phyloP scores from a whole-genome alignment of 305 asterid genomes.

The Fraxinus nigra region DNA sequence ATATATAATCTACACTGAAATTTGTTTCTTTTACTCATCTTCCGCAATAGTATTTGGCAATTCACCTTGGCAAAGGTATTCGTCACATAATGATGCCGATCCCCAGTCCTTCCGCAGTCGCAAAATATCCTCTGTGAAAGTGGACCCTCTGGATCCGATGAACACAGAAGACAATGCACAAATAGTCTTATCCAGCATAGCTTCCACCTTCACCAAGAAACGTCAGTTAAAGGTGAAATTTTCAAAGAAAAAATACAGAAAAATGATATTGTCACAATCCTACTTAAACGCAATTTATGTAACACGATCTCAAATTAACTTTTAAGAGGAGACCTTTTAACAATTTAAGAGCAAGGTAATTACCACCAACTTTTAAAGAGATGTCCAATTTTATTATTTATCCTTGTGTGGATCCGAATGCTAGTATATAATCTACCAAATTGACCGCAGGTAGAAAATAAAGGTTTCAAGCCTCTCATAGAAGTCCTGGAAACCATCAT shows the following conservation, averaged over 20 bases:
- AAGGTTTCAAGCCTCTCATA: background rate
- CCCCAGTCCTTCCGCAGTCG: constrained; percentile 53
- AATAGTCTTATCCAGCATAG: constrained; percentile 57
- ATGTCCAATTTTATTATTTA: background rate
- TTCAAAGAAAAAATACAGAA: background rate
- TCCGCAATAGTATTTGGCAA: constrained; percentile 47
- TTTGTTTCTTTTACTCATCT: constrained; percentile 26
- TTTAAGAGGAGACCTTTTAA: background rate
- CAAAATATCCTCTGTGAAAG: constrained; percentile 54
- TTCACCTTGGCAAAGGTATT: constrained; percentile 49
- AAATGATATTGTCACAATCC: background rate
- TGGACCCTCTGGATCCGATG: constrained; percentile 48
- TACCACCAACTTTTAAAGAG: background rate
- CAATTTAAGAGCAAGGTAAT: background rate
- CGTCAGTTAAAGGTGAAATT: background rate
- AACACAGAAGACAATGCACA: constrained; percentile 51
- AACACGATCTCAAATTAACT: background rate
- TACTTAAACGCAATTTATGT: background rate
- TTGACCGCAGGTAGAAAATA: background rate
- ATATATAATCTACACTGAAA: background rate
- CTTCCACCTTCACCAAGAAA: constrained; percentile 42
- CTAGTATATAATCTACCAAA: background rate
- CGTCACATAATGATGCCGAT: constrained; percentile 45
- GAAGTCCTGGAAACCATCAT: background rate
- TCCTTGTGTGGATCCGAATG: background rate